Evolutionary conservation across 495 filamentous ascomycete species (phyloP).

Genomic region (Aspergillus asperescens): DNA sequence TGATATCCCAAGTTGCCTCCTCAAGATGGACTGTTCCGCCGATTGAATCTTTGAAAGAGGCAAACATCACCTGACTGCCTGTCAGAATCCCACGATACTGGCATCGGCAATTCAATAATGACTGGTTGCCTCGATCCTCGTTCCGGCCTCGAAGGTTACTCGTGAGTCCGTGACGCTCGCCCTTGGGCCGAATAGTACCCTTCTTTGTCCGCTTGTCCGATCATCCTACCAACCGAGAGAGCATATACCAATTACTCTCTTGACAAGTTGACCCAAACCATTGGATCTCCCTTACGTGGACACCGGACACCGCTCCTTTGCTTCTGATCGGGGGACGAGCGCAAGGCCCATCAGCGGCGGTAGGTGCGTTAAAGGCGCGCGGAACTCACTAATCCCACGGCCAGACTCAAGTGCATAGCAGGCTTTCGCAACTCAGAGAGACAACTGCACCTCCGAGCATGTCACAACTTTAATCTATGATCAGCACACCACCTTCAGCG

Average conservation of each 20-base stretch:
- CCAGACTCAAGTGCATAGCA: too few species aligned
- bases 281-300: background rate
- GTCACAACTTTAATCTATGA: slow-evolving; percentile 6
- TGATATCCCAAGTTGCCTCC: background rate
- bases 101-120: too few species aligned
- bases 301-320: background rate
- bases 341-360: background rate
- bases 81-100: too few species aligned
- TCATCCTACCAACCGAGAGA: background rate
- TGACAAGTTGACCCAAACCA: too few species aligned
- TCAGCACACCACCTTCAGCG: slow-evolving; percentile 19
- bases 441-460: background rate
- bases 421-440: background rate
- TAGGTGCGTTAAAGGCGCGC: background rate
- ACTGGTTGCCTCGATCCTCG: too few species aligned
- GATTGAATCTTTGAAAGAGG: background rate
- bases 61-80: too few species aligned
- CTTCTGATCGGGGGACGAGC: background rate
- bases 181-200: too few species aligned
- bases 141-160: too few species aligned
- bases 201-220: too few species aligned
- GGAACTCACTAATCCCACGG: slow-evolving; percentile 1
- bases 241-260: background rate
- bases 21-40: background rate
- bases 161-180: too few species aligned